Percentiles rank a stretch among this genome's conserved stretches.
These are phyloP conservation scores for Sistotremastrum suecicum DNA, from an alignment of 768 basidiomycete genomes.

Conservation along the genomic window DNA sequence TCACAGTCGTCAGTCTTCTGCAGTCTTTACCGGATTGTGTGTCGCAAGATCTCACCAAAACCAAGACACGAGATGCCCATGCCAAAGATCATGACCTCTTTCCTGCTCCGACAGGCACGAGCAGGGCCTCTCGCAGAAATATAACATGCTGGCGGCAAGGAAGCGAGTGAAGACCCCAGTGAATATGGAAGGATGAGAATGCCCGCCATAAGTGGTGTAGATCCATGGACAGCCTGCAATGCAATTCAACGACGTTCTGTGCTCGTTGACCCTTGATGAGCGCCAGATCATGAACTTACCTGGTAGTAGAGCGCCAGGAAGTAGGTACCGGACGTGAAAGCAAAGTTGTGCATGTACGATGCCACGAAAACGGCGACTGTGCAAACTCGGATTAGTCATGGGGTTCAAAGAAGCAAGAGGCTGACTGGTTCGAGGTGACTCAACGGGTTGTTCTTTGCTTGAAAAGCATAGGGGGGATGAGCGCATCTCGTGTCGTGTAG, in stretches of 20 bases:
- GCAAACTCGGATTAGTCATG: conserved; percentile 1
- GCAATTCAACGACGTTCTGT: conserved; percentile 1
- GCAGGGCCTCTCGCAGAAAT: conserved; percentile 22
- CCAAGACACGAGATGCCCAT: conserved; percentile 53
- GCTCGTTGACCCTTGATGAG: neutral
- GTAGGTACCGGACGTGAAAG: conserved; percentile 75
- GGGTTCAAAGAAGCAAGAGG: conserved; percentile 4
- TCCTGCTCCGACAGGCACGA: conserved; percentile 10
- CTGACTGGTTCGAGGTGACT: conserved; percentile 8
- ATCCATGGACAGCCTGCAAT: conserved; percentile 51
- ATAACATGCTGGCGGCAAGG: conserved; percentile 78
- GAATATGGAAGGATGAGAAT: conserved; percentile 71
- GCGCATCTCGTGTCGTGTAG: conserved; percentile 48
- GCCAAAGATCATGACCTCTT: conserved; percentile 46
- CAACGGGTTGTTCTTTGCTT: conserved; percentile 44
- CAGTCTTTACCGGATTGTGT: too few species aligned
- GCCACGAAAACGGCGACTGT: conserved; percentile 53
- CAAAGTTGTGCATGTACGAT: conserved; percentile 70
- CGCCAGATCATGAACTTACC: conserved; percentile 23
- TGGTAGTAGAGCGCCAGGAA: conserved; percentile 78
- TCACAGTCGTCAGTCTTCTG: conserved; percentile 8
- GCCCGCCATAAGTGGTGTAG: conserved; percentile 59
- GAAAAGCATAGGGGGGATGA: conserved; percentile 57
- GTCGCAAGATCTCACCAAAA: conserved; percentile 39
- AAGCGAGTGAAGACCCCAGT: conserved; percentile 70